A percentile compares a stretch with the other conserved stretches of the same genome.
These are phyloP conservation scores for Millerozyma miso DNA, from an alignment of 805 yeast genomes.

Conservation along the genomic window DNA sequence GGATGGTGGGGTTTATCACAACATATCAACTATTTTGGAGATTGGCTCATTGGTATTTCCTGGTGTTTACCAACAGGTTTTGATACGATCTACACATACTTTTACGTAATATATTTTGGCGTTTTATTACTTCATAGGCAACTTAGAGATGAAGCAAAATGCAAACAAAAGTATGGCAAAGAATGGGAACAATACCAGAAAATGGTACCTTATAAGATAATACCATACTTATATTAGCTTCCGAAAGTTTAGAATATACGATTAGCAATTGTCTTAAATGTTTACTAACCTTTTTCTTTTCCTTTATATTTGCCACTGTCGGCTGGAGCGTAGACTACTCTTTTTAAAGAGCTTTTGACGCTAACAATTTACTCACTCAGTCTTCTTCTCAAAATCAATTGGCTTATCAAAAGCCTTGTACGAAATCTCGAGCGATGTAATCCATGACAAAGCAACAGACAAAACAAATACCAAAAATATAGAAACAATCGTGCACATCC, in stretches of 20 bases:
- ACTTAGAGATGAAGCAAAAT: slow-evolving; percentile 85
- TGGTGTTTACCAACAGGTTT: slow-evolving; percentile 93
- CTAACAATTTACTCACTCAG: slow-evolving; percentile 16
- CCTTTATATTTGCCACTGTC: not conserved
- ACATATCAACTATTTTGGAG: slow-evolving; percentile 94
- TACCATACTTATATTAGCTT: slow-evolving; percentile 75
- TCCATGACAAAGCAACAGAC: slow-evolving; percentile 65
- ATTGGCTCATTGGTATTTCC: slow-evolving; percentile 85
- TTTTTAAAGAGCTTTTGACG: not conserved
- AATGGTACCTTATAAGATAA: slow-evolving; percentile 81
- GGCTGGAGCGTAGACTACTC: not conserved
- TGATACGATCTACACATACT: slow-evolving; percentile 78
- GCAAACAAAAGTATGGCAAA: slow-evolving; percentile 78
- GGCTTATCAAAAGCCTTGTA: slow-evolving; percentile 80
- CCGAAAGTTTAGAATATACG: not conserved
- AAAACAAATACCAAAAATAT: slow-evolving; percentile 55
- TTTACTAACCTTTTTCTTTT: too few species aligned
- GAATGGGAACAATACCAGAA: slow-evolving; percentile 81
- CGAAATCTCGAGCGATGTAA: slow-evolving; percentile 65
- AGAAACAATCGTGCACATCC: slow-evolving; percentile 69
- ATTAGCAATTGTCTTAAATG: too few species aligned
- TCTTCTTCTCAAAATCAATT: slow-evolving; percentile 48
- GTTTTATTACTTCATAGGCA: slow-evolving; percentile 83
- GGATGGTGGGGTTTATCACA: slow-evolving; percentile 97
- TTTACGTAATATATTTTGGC: slow-evolving; percentile 80